Base-by-base conservation (phyloP, 768 basidiomycete genomes). In the Leccinum incarnatum region DNA sequence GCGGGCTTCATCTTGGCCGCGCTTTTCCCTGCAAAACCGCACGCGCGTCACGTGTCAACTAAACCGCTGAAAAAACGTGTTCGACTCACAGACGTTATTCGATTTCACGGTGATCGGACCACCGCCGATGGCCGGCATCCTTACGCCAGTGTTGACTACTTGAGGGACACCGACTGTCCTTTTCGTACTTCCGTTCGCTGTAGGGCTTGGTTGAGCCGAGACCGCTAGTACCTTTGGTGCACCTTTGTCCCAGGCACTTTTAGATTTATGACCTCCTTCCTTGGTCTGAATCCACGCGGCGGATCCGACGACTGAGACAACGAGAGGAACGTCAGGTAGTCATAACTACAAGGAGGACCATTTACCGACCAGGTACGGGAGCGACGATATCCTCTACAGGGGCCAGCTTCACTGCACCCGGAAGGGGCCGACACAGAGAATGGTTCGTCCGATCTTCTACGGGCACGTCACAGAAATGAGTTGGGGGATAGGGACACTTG, bases 361-460 rank as follows among this genome's bases (percentile, higher is more conserved):
- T 40, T n/a, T 8, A 68, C 70, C 12, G 49, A 77, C 79, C 74
- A 45, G 72, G 69, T 25, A 68, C 72, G 0, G 69, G 65, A 36
- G 69, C 74, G 3, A 49, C 45, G 15, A 72, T 61, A 5, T 48
- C 47, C 29, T 64, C 60, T 4, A 70, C 67, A 1, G 69, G 72
- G 2, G 65, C 64, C 0, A 67, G 60, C 27, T 72, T 74, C 17
- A 67, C 48, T 0, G 58, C 56, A 6, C 71, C 66, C 1, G 80
- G 81, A n/a, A 81, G 73, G 0, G 78, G 78, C 10, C 80, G 74
- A 46, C 81, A 81, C 51, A 81, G 58, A 2, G 71, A 65, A 7
- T 66, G 67, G 42, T 71, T 72, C 4, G 78, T 81, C 27, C 53
- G 62, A 54, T 78, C 77, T 58, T 76, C 78, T 2, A 60, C 25